Percentiles rank a stretch among this genome's conserved stretches.
phyloP scores from a whole-genome alignment of 2,329 filamentous ascomycete species.

The Helotiales sp. region DNA sequence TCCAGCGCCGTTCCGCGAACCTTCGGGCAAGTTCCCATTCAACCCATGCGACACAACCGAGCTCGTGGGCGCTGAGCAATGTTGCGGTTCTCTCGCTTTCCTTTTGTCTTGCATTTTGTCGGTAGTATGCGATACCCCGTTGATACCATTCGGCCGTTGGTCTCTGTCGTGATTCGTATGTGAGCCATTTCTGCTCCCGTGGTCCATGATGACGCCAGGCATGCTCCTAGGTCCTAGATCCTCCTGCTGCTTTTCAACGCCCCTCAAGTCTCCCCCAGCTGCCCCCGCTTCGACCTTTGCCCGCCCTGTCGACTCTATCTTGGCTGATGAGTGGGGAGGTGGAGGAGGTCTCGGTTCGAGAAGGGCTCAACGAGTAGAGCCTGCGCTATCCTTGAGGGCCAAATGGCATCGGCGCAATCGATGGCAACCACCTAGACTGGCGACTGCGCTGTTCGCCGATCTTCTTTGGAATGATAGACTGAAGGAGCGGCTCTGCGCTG shows the following conservation, averaged over 20 bases:
- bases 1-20: constrained; percentile 30
- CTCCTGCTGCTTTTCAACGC: constrained; percentile 36
- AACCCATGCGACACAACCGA: constrained; percentile 37
- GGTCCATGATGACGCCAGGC: constrained; percentile 62
- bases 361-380: constrained; percentile 33
- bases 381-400: constrained; percentile 38
- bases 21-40: constrained; percentile 35
- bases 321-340: constrained; percentile 36
- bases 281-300: constrained; percentile 36
- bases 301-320: constrained; percentile 44
- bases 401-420: constrained; percentile 40
- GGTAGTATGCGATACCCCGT: constrained; percentile 45
- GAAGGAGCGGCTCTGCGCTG: constrained; percentile 28
- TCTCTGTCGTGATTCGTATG: constrained; percentile 62
- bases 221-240: constrained; percentile 45
- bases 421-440: constrained; percentile 13
- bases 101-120: constrained; percentile 46
- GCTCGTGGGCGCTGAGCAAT: constrained; percentile 39
- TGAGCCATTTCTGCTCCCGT: constrained; percentile 57
- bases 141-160: constrained; percentile 50
- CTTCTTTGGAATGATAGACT: constrained; percentile 2
- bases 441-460: background rate
- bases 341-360: constrained; percentile 13
- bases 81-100: constrained; percentile 38
- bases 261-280: constrained; percentile 37